These are phyloP conservation scores for Anisodus tanguticus DNA, from an alignment of 257 asterid species.

Conservation along the genomic window DNA sequence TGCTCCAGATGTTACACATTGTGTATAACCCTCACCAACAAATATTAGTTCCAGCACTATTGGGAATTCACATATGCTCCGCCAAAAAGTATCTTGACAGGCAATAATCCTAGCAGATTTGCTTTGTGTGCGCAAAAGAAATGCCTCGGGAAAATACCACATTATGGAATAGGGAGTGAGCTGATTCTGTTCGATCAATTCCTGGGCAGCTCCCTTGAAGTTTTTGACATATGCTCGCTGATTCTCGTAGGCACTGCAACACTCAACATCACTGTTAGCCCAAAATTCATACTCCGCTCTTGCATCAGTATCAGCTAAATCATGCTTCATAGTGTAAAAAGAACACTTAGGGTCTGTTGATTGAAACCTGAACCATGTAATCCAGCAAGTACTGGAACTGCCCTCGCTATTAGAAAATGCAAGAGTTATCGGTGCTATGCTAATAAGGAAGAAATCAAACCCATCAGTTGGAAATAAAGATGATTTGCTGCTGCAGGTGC, in stretches of 20 bases:
- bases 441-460: too few species aligned
- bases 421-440: too few species aligned
- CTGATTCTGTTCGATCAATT: slow-evolving; percentile 61
- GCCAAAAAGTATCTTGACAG: slow-evolving; percentile 97
- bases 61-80: slow-evolving; percentile 88
- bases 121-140: slow-evolving; percentile 58
- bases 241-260: slow-evolving; percentile 80
- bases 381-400: too few species aligned
- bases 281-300: slow-evolving; percentile 83
- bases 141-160: slow-evolving; percentile 72
- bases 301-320: too few species aligned
- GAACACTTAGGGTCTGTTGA: too few species aligned
- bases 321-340: too few species aligned
- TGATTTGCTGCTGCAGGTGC: background rate
- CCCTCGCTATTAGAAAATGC: too few species aligned
- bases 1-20: slow-evolving; percentile 87
- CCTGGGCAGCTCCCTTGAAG: slow-evolving; percentile 89
- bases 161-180: slow-evolving; percentile 59
- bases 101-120: slow-evolving; percentile 74
- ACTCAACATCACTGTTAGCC: slow-evolving; percentile 84
- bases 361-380: too few species aligned
- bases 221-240: slow-evolving; percentile 66
- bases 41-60: slow-evolving; percentile 74
- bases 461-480: too few species aligned
- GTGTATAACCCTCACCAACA: slow-evolving; percentile 83